Base-by-base conservation (phyloP, 768 basidiomycete species). In the Russula brevipes region DNA sequence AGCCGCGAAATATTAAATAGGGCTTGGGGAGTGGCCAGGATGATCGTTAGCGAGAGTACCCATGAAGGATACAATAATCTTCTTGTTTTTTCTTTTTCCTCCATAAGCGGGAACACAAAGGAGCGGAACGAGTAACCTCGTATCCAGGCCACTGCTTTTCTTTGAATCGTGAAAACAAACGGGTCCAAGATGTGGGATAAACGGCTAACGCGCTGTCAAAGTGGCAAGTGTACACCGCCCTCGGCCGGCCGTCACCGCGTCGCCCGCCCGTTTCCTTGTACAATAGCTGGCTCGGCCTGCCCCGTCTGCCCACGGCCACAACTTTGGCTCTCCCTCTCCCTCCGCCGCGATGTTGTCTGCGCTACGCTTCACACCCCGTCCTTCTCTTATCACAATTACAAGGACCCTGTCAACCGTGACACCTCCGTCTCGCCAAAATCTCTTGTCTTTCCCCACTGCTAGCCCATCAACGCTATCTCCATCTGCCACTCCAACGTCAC, bases 11-110 rank as follows among this genome's bases (percentile, higher is more conserved):
- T 51, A 35, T 60, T 64, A 64, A 64, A 64, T 64, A 62, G 19
- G 54, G 16, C 19, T 16, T 33, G 53, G 50, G 24, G 19, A 50
- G 7, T 55, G 59, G 51, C 42, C 16, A 53, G 35, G 52, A 54
- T n/a, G 36, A 54, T 36, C 3, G 17, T 41, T 47, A 61, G 60
- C 60, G 53, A 5, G 59, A 30, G 45, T 36, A 54, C 17, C 52
- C 52, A 41, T 36, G 57, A 54, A 5, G 57, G 31, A 38, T 41
- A 60, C 58, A 60, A 64, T 38, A 51, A 64, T 56, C 19, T 44
- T 60, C 52, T 64, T 64, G 63, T 64, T 54, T 46, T 59, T 64
- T 64, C 53, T 64, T 60, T 52, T 59, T 51, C 24, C 54, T 46
- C 33, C 46, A 54, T 55, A 62, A 62, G 49, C 60, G 54, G 46